phyloP scores from a whole-genome alignment of 2,329 filamentous ascomycete species.

The Trichophyton benhamiae region DNA sequence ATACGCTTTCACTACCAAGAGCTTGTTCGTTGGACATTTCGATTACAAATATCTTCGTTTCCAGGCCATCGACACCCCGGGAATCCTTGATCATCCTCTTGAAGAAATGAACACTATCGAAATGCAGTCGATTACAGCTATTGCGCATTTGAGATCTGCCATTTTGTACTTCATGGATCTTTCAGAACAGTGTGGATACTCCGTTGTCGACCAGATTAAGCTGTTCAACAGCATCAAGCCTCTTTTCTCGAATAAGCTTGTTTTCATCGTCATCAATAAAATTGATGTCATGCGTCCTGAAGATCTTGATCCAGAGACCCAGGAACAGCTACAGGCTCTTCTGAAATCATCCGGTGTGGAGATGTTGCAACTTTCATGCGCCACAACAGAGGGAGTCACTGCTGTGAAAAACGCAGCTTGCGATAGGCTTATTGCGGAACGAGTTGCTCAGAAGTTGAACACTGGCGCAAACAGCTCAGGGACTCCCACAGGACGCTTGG shows the following conservation, averaged over 20 bases:
- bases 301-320: conserved; percentile 67
- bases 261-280: conserved; percentile 97
- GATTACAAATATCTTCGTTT: conserved; percentile 89
- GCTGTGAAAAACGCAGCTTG: conserved; percentile 91
- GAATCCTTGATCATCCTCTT: conserved; percentile 90
- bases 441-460: conserved; percentile 92
- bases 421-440: conserved; percentile 80
- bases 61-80: conserved; percentile 95
- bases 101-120: conserved; percentile 99
- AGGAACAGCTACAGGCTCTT: conserved; percentile 64
- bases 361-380: conserved; percentile 85
- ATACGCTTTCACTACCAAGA: conserved; percentile 97
- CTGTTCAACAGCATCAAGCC: conserved; percentile 96
- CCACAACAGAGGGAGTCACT: conserved; percentile 87
- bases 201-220: conserved; percentile 80
- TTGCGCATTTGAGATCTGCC: conserved; percentile 87
- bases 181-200: conserved; percentile 92
- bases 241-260: conserved; percentile 91
- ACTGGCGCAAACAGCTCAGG: conserved; percentile 68
- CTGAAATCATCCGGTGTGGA: conserved; percentile 83
- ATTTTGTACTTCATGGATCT: conserved; percentile 98
- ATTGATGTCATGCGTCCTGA: conserved; percentile 84
- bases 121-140: conserved; percentile 97
- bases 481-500: conserved; percentile 65
- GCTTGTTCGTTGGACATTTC: conserved; percentile 92